A percentile compares a stretch with the other conserved stretches of the same genome.
Conservation (phyloP, 2,329 filamentous ascomycete species). For the Aspergillus novoparasiticus region DNA sequence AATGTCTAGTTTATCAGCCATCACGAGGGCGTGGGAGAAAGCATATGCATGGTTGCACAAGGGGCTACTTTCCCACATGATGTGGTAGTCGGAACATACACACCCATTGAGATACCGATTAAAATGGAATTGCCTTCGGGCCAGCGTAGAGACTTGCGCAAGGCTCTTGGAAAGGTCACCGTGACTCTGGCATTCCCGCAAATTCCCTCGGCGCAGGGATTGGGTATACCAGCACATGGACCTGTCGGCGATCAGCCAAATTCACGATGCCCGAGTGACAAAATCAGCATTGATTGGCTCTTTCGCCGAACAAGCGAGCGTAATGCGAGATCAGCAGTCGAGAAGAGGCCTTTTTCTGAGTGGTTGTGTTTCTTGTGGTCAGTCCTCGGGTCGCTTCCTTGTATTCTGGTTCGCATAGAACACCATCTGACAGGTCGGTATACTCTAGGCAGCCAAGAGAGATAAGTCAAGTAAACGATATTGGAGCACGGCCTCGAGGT, state of each 20-base stretch:
- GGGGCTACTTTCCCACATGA: neutral
- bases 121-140: neutral
- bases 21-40: conserved; percentile 1
- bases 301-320: conserved; percentile 1
- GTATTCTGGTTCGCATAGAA: conserved; percentile 1
- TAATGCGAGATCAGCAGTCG: conserved; percentile 11
- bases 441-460: neutral
- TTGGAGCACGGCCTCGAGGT: neutral
- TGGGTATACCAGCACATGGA: conserved; percentile 5
- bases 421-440: conserved; percentile 11
- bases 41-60: conserved; percentile 1
- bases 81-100: neutral
- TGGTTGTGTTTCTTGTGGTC: conserved; percentile 5
- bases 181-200: neutral
- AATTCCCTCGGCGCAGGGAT: neutral
- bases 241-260: conserved; percentile 1
- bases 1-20: neutral
- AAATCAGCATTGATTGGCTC: neutral
- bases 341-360: conserved; percentile 4
- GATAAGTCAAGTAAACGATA: neutral
- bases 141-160: neutral
- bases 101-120: neutral
- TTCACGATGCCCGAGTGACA: conserved; percentile 4
- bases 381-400: neutral
- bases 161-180: neutral